Conservation (phyloP, 2,329 filamentous ascomycete genomes). For the Aspergillus floridensis region DNA sequence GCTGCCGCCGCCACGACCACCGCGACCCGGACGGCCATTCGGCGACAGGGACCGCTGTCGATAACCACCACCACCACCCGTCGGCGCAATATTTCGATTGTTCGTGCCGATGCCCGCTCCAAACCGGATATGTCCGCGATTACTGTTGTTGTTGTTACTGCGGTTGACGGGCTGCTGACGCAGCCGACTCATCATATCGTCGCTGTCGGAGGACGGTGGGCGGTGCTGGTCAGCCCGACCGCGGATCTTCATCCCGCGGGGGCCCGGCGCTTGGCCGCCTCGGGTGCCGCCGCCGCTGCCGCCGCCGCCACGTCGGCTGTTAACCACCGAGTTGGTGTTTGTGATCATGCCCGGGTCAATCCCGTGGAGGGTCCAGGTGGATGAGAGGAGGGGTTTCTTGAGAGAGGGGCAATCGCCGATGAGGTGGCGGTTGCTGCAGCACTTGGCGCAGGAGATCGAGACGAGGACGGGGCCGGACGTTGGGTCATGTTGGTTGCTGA, state of each 20-base stretch:
- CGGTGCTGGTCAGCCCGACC: constrained; percentile 33
- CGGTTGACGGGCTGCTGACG: constrained; percentile 27
- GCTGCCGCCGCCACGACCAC: constrained; percentile 19
- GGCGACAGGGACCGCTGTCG: constrained; percentile 36
- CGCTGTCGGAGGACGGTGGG: constrained; percentile 33
- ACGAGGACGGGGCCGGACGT: constrained; percentile 33
- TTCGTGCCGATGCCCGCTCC: constrained; percentile 28
- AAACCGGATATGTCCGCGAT: constrained; percentile 37
- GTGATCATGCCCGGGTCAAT: constrained; percentile 38
- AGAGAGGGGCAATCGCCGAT: constrained; percentile 45
- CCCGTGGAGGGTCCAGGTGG: constrained; percentile 40
- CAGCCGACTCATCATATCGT: constrained; percentile 34
- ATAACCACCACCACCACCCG: constrained; percentile 25
- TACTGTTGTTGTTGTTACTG: constrained; percentile 18
- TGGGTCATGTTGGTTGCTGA: constrained; percentile 27
- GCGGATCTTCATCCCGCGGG: constrained; percentile 33
- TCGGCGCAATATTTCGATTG: constrained; percentile 24
- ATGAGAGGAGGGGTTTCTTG: constrained; percentile 26
- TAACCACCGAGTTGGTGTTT: constrained; percentile 35
- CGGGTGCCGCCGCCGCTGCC: constrained; percentile 5
- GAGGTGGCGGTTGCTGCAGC: constrained; percentile 44
- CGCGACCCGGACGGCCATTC: constrained; percentile 19
- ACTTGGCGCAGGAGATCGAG: constrained; percentile 46
- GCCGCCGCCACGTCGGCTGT: constrained; percentile 13
- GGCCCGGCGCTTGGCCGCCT: constrained; percentile 19